A percentile compares a stretch with the other conserved stretches of the same genome.
Evolutionary conservation across 345 rosid species (phyloP).

Genomic region (Anacardium occidentale): DNA sequence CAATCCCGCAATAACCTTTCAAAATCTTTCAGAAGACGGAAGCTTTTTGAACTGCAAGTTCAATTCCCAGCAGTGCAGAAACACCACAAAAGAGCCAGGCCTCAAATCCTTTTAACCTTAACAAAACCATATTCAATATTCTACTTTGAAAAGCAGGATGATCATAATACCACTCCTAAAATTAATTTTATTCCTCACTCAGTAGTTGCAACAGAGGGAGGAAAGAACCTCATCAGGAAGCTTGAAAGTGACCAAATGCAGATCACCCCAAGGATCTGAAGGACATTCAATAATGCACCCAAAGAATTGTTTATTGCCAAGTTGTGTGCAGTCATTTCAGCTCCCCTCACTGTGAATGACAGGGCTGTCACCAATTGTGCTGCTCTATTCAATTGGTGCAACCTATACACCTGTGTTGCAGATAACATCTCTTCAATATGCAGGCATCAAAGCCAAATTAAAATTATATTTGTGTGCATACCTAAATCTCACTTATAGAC

Average conservation of each 20-base stretch:
- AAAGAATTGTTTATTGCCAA: conserved; percentile 84
- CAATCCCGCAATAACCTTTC: conserved; percentile 21
- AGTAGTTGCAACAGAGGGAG: conserved; percentile 35
- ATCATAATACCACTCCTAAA: conserved; percentile 13
- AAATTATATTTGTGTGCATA: background rate
- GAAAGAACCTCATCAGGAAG: conserved; percentile 75
- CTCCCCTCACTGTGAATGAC: conserved; percentile 85
- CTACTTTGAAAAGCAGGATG: conserved; percentile 5
- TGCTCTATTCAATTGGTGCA: conserved; percentile 96
- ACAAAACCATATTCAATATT: conserved; percentile 14
- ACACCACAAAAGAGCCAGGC: background rate
- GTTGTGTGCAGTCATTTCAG: conserved; percentile 79
- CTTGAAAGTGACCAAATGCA: conserved; percentile 96
- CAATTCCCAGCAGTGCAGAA: conserved; percentile 15
- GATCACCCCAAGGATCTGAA: conserved; percentile 82
- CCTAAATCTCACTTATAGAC: background rate
- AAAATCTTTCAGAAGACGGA: conserved; percentile 7
- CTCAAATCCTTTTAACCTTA: conserved; percentile 1
- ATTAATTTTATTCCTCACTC: conserved; percentile 23
- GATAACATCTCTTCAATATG: conserved; percentile 3
- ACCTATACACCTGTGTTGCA: conserved; percentile 74
- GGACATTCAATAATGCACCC: conserved; percentile 77
- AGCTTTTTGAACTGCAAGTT: conserved; percentile 6
- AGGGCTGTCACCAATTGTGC: conserved; percentile 93
- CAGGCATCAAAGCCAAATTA: background rate